Conservation (phyloP, 1,284 basidiomycete genomes). For the Papiliotrema terrestris region DNA sequence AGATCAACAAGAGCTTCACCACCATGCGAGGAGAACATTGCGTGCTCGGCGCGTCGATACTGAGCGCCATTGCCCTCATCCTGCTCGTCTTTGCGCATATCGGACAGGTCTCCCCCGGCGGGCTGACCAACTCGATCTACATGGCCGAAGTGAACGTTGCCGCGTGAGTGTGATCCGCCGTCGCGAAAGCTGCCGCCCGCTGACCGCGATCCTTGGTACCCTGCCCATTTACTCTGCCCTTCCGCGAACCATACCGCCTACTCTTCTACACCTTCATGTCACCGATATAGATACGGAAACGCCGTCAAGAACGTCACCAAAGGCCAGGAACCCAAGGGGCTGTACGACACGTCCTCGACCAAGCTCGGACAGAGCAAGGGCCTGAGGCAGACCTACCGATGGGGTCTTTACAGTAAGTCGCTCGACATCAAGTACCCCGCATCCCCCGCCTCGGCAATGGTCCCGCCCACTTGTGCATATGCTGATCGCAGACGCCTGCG, state of each 20-base stretch:
- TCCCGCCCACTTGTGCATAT: background rate
- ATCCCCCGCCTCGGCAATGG: too few species aligned
- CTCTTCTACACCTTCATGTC: background rate
- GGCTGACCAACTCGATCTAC: constrained; percentile 34
- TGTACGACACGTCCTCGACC: constrained; percentile 30
- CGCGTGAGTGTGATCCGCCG: constrained; percentile 28
- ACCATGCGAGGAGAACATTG: constrained; percentile 47
- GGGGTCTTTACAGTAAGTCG: constrained; percentile 43
- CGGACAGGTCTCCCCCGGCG: constrained; percentile 37
- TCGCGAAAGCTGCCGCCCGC: background rate
- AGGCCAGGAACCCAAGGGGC: constrained; percentile 12
- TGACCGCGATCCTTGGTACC: background rate
- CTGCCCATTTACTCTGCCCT: too few species aligned
- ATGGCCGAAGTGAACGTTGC: constrained; percentile 43
- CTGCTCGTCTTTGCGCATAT: constrained; percentile 45
- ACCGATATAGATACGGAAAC: constrained; percentile 29
- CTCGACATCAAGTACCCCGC: too few species aligned
- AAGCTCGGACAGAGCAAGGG: constrained; percentile 33
- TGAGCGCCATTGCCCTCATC: constrained; percentile 41
- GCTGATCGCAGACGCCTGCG: constrained; percentile 32
- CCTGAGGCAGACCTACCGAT: constrained; percentile 45
- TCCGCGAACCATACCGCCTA: background rate
- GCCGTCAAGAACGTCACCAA: constrained; percentile 32
- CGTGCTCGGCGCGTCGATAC: constrained; percentile 39
- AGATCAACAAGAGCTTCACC: background rate